phyloP scores from a whole-genome alignment of 169 alveolate genomes.

The Perkinsus olseni region DNA sequence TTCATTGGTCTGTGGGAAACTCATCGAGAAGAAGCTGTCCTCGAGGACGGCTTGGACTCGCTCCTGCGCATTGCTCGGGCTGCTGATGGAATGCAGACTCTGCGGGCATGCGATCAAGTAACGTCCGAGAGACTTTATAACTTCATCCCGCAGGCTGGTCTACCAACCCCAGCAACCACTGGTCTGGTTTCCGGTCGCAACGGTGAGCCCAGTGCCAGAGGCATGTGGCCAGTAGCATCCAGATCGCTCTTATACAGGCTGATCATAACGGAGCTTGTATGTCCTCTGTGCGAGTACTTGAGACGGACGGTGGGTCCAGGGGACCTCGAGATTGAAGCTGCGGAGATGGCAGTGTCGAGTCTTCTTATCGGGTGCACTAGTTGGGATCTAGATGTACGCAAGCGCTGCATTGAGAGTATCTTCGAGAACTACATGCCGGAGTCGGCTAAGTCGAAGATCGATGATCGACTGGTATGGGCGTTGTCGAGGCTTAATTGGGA shows the following conservation, averaged over 20 bases:
- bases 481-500: background rate
- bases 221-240: background rate
- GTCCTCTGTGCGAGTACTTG: background rate
- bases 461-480: background rate
- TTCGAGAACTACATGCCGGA: background rate
- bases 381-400: background rate
- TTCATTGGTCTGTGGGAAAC: background rate
- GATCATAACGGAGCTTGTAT: background rate
- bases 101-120: background rate
- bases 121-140: background rate
- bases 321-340: background rate
- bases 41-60: background rate
- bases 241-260: background rate
- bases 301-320: background rate
- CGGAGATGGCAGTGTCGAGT: background rate
- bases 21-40: background rate
- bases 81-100: background rate
- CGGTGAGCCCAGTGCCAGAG: background rate
- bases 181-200: background rate
- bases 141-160: background rate
- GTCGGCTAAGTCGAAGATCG: background rate
- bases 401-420: background rate
- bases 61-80: background rate
- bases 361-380: background rate
- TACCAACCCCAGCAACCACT: background rate